phyloP scores from a whole-genome alignment of 2,329 filamentous ascomycete genomes.

The Phoma sp. region DNA sequence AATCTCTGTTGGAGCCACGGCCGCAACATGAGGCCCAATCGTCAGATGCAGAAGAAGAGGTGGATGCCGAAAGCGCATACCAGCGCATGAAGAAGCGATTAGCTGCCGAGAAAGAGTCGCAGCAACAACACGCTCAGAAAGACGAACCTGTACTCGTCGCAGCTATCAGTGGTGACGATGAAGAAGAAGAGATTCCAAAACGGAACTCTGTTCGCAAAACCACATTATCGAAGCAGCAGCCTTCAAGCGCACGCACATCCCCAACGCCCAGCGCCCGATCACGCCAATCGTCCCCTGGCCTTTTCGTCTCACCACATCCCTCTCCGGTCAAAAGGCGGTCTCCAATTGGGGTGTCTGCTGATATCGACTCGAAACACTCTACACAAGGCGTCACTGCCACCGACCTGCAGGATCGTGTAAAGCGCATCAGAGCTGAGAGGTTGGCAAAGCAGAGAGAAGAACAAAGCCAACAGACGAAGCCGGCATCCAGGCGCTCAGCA shows the following conservation, averaged over 20 bases:
- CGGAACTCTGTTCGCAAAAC: slow-evolving; percentile 25
- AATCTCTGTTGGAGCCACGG: neutral
- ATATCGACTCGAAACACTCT: slow-evolving; percentile 55
- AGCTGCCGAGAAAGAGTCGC: slow-evolving; percentile 34
- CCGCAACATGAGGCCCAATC: slow-evolving; percentile 1
- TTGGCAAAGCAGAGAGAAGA: slow-evolving; percentile 68
- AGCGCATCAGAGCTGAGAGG: slow-evolving; percentile 74
- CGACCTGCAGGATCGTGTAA: slow-evolving; percentile 74
- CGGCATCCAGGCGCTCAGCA: slow-evolving; percentile 24
- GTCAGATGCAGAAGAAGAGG: slow-evolving; percentile 32
- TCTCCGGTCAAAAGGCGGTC: slow-evolving; percentile 45
- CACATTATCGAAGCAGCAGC: slow-evolving; percentile 16
- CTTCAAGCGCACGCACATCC: slow-evolving; percentile 23
- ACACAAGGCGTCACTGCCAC: slow-evolving; percentile 56
- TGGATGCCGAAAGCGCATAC: slow-evolving; percentile 52
- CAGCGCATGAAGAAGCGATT: slow-evolving; percentile 56
- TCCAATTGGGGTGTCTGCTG: slow-evolving; percentile 19
- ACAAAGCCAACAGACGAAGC: slow-evolving; percentile 49
- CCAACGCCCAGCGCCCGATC: slow-evolving; percentile 31
- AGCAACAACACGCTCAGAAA: slow-evolving; percentile 19
- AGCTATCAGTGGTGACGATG: slow-evolving; percentile 33
- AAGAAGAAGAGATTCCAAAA: slow-evolving; percentile 41
- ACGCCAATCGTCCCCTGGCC: slow-evolving; percentile 56
- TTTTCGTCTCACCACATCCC: slow-evolving; percentile 63
- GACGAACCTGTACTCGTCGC: slow-evolving; percentile 9